These are phyloP conservation scores for Waltergamsia citrina DNA, from an alignment of 2,329 filamentous ascomycete species.

Conservation along the genomic window DNA sequence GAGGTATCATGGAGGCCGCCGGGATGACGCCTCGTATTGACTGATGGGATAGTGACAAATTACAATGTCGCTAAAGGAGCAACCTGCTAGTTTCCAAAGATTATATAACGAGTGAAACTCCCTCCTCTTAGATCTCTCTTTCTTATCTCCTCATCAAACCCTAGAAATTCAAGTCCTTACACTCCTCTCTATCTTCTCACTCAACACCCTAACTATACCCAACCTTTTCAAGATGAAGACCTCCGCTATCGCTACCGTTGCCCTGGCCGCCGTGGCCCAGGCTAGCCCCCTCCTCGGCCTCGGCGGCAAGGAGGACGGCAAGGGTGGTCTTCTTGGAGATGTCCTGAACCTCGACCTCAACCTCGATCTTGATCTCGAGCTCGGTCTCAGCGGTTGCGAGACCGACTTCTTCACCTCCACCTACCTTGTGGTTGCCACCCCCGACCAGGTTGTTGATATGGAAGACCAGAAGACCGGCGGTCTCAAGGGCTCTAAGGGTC, in stretches of 20 bases:
- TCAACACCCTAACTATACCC: too few relatives aligned
- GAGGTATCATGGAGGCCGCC: too few relatives aligned
- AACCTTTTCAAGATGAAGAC: constrained; percentile 17
- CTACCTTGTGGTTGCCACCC: constrained; percentile 35
- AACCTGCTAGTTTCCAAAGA: too few relatives aligned
- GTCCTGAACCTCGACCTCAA: constrained; percentile 6
- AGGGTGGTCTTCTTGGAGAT: constrained; percentile 6
- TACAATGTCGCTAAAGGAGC: too few relatives aligned
- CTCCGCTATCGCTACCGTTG: constrained; percentile 9
- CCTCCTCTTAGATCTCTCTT: too few relatives aligned
- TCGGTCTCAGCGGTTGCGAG: constrained; percentile 6
- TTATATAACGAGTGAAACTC: too few relatives aligned
- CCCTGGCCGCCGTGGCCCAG: constrained; percentile 11
- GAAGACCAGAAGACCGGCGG: constrained; percentile 26
- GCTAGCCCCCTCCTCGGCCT: constrained; percentile 11
- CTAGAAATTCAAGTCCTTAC: too few relatives aligned
- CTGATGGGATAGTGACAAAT: too few relatives aligned
- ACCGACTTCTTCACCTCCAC: constrained; percentile 36
- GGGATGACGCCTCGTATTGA: too few relatives aligned
- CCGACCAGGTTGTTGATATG: constrained; percentile 37
- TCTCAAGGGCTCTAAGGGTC: constrained; percentile 31
- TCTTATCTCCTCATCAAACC: too few relatives aligned
- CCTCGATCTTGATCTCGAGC: constrained; percentile 7
- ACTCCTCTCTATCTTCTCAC: too few relatives aligned
- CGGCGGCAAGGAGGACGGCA: constrained; percentile 10